Percentiles rank a stretch among this genome's conserved stretches.
Evolutionary conservation across 306 rosid genomes (phyloP).

Genomic region (Chamaecrista fasciculata): DNA sequence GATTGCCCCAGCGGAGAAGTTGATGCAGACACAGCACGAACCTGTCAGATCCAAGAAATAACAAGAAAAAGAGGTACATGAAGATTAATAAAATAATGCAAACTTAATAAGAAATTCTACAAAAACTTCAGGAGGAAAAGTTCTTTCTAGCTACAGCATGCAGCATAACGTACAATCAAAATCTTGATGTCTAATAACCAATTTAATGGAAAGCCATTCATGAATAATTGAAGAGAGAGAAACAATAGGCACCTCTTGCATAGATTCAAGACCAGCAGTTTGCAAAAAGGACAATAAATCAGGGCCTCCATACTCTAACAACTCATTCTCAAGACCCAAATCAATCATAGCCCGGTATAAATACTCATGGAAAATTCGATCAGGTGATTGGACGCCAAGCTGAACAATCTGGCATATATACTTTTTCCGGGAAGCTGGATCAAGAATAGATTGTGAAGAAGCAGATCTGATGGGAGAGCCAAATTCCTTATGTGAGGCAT

Average conservation of each 20-base stretch:
- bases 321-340: constrained; percentile 87
- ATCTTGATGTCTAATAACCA: constrained; percentile 8
- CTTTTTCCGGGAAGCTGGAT: constrained; percentile 69
- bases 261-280: constrained; percentile 73
- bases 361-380: constrained; percentile 81
- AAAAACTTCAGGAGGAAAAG: background rate
- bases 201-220: constrained; percentile 21
- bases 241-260: constrained; percentile 56
- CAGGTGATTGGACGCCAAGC: constrained; percentile 92
- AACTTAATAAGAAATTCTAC: background rate
- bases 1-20: constrained; percentile 65
- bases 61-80: constrained; percentile 24
- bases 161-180: constrained; percentile 21
- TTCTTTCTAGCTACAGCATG: constrained; percentile 17
- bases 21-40: constrained; percentile 61
- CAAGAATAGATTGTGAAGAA: constrained; percentile 62
- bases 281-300: constrained; percentile 89
- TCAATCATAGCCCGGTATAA: constrained; percentile 92
- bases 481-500: constrained; percentile 60
- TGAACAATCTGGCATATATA: constrained; percentile 90
- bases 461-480: constrained; percentile 71
- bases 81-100: constrained; percentile 22
- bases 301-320: constrained; percentile 94
- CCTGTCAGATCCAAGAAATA: constrained; percentile 42
- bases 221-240: constrained; percentile 25